A percentile compares a stretch with the other conserved stretches of the same genome.
Conservation (phyloP, 306 rosid genomes). For the Cucurbita pepo region DNA sequence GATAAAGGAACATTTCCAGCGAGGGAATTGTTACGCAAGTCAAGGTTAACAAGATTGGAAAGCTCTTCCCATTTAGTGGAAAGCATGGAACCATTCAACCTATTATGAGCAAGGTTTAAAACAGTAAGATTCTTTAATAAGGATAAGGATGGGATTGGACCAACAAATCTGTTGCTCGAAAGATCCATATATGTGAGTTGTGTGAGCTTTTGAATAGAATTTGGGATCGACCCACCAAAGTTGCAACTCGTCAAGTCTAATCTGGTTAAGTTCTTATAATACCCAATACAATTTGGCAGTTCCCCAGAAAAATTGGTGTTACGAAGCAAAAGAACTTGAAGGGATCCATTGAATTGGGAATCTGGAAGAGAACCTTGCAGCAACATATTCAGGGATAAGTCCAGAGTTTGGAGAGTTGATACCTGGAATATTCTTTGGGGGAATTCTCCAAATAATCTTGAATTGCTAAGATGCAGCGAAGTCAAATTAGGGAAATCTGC, state of each 20-base stretch:
- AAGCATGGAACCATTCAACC: conserved; percentile 7
- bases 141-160: conserved; percentile 18
- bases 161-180: background rate
- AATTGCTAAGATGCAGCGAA: background rate
- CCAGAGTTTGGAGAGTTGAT: conserved; percentile 5
- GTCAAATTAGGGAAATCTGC: conserved; percentile 12
- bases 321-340: background rate
- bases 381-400: background rate
- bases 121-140: conserved; percentile 5
- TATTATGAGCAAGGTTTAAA: conserved; percentile 11
- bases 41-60: background rate
- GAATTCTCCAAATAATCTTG: background rate
- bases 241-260: conserved; percentile 4
- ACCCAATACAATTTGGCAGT: conserved; percentile 11
- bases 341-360: background rate
- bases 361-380: conserved; percentile 18
- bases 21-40: conserved; percentile 14
- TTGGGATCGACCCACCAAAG: conserved; percentile 18
- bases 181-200: conserved; percentile 12
- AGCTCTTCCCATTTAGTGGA: conserved; percentile 15
- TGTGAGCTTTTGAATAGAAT: background rate
- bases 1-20: conserved; percentile 10
- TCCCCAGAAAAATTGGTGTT: conserved; percentile 9
- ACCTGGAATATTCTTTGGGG: conserved; percentile 15
- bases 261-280: conserved; percentile 2